These are phyloP conservation scores for Moesziomyces globuligerus DNA, from an alignment of 1,284 basidiomycete species.

Conservation along the genomic window DNA sequence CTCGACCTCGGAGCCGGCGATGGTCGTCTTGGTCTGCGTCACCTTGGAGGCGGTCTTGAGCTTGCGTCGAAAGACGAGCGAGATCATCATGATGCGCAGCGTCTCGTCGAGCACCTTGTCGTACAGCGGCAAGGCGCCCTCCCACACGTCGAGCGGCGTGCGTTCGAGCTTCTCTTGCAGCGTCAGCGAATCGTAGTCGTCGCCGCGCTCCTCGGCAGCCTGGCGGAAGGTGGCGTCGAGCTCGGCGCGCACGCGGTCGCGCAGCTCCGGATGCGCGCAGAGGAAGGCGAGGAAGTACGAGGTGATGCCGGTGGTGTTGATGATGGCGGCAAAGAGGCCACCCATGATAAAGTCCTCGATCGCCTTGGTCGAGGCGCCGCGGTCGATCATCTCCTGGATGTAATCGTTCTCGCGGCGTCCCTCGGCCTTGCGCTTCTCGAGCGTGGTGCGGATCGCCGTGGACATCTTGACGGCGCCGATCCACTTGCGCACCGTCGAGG, in stretches of 20 bases:
- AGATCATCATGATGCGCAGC: slow-evolving; percentile 42
- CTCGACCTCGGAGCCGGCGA: slow-evolving; percentile 25
- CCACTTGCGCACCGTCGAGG: slow-evolving; percentile 35
- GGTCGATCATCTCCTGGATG: slow-evolving; percentile 46
- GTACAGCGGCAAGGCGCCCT: slow-evolving; percentile 30
- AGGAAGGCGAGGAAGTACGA: slow-evolving; percentile 39
- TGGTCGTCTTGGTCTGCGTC: slow-evolving; percentile 13
- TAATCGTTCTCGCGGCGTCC: slow-evolving; percentile 45
- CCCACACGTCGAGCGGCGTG: slow-evolving; percentile 33
- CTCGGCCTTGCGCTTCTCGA: slow-evolving; percentile 32
- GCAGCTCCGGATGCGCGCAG: slow-evolving; percentile 10
- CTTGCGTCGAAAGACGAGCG: slow-evolving; percentile 43
- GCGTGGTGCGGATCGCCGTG: slow-evolving; percentile 25
- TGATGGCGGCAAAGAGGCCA: slow-evolving; percentile 51
- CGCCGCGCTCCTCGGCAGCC: slow-evolving; percentile 27
- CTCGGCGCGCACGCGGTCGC: slow-evolving; percentile 27
- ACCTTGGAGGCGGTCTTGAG: slow-evolving; percentile 17
- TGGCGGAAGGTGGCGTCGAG: slow-evolving; percentile 28
- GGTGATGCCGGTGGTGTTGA: slow-evolving; percentile 50
- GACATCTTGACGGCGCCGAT: slow-evolving; percentile 46
- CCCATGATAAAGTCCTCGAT: slow-evolving; percentile 49
- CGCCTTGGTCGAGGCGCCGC: slow-evolving; percentile 11
- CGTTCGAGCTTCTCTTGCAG: slow-evolving; percentile 32
- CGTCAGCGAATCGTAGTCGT: slow-evolving; percentile 32
- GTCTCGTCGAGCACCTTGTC: slow-evolving; percentile 42